Evolutionary conservation across 106 monocot genomes (phyloP), one percentile per base, ranked within the genome.

Genomic region (Allium cepa): DNA sequence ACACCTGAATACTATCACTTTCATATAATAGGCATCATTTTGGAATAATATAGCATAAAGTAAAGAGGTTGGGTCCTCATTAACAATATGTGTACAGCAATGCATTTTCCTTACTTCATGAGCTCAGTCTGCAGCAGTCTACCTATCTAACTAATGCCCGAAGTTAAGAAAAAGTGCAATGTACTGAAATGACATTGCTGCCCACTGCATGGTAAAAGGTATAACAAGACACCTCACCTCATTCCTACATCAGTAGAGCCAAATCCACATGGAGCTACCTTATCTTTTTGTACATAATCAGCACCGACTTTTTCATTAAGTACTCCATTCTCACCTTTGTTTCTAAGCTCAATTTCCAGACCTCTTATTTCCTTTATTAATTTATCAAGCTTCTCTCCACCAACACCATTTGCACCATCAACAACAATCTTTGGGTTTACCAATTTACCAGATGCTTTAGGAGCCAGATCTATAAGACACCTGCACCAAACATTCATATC

Each of bases 361-460:
- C 83, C 78, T 16, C 56, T 59, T 10, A 92, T 56, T 61, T 75
- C 49, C 69, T 70, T 50, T 68, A 80, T 86, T 59, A 96, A 75
- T 52, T 86, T 78, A 57, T 81, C 76, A 51, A 96, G 88, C 75
- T 96, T 96, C 28, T 64, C 73, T 57, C 88, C 96, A 64, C 96
- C 96, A 50, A 96, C 86, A 56, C 96, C 91, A 80, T 96, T 96
- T 52, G 96, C 96, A 61, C 86, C 96, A 80, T 96, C 91, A 17
- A 92, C 92, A 63, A 84, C 46, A 53, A 96, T 66, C 72, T 75
- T 76, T 10, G 68, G 56, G 59, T 80, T 63, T 11, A 69, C 56
- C 50, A 66, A 51, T 7, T 59, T 72, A 10, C 36, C 26, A 15
- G 10, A 72, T 64, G 62, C 78, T 60, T 75, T 67, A 11, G 85